Base-by-base conservation (phyloP, 1,284 basidiomycete genomes). In the Cutaneotrichosporon curvatum region DNA sequence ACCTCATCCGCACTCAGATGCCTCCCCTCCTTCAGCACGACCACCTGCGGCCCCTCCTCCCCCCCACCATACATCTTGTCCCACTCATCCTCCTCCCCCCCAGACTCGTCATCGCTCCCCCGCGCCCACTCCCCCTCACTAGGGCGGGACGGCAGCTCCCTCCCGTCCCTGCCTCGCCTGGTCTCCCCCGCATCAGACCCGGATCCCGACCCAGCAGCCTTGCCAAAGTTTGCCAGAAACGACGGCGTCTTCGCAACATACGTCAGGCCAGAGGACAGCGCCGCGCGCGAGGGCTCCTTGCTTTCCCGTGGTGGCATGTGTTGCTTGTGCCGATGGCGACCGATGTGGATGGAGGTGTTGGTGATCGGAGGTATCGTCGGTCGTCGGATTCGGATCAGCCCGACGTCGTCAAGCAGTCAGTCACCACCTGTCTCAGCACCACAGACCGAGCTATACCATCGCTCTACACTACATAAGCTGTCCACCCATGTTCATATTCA, bases 41-140 rank as follows among this genome's bases (percentile, higher is more conserved):
- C 85, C 3, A 91, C 80, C 64, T 87, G 84, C 8, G 87, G 87
- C 55, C 78, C 81, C 69, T 91, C 87, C 56, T 90, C 87, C 0
- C 68, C 79, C 16, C 87, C 84, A 47, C 87, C 87, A 51, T 81
- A 81, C 18, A 76, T 81, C 59, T 81, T 84, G 37, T 84, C 84
- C 35, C 79, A 81, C 56, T 87, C 80, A 51, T 81, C 80, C 21
- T 76, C 79, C 0, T 82, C 82, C 44, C 57, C 16, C 8, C 44
- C 47, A 40, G 43, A 30, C 42, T 46, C 45, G 39, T 59, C 60
- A 41, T 61, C 61, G 47, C 46, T 48, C 1, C 41, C 46, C 28
- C 12, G 40, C 1, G 67, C 65, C 67, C 67, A 70, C 40, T 56
- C 25, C 10, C 66, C 67, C 14, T 67, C 65, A 8, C 36, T 48